Evolutionary conservation across 257 asterid genomes (phyloP).

Genomic region (Lycium barbarum): DNA sequence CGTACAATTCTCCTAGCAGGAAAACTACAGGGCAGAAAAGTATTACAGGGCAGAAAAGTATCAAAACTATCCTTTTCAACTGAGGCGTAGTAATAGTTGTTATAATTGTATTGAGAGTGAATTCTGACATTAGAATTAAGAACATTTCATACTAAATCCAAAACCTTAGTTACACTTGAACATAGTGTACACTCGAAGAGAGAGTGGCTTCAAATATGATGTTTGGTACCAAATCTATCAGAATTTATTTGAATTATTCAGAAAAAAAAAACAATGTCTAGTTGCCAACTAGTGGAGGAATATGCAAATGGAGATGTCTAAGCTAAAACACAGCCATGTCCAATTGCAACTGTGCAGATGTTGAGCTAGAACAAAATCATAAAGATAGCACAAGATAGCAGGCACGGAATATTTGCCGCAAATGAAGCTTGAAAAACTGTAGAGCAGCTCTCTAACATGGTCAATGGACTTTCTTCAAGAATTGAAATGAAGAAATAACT

Average conservation of each 20-base stretch:
- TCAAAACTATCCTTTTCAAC: no score
- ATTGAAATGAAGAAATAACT: neutral
- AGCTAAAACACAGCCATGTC: neutral
- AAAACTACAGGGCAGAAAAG: no score
- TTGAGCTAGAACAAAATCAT: neutral
- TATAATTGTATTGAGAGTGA: no score
- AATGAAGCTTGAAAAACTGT: neutral
- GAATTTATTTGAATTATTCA: constrained; percentile 4
- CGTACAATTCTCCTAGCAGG: no score
- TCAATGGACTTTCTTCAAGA: neutral
- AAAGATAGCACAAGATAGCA: neutral
- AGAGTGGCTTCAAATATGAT: neutral
- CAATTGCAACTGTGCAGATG: neutral
- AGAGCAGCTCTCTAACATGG: neutral
- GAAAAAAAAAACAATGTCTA: neutral
- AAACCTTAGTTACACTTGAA: no score
- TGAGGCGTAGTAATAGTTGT: no score
- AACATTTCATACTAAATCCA: no score
- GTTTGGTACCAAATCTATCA: neutral
- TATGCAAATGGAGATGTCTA: neutral
- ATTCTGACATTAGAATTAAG: no score
- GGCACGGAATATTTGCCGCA: no score
- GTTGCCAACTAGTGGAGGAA: neutral
- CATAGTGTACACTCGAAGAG: neutral
- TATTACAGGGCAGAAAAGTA: no score